Conservation (phyloP, 75 land plant species). For the Ceratopteris richardii region DNA sequence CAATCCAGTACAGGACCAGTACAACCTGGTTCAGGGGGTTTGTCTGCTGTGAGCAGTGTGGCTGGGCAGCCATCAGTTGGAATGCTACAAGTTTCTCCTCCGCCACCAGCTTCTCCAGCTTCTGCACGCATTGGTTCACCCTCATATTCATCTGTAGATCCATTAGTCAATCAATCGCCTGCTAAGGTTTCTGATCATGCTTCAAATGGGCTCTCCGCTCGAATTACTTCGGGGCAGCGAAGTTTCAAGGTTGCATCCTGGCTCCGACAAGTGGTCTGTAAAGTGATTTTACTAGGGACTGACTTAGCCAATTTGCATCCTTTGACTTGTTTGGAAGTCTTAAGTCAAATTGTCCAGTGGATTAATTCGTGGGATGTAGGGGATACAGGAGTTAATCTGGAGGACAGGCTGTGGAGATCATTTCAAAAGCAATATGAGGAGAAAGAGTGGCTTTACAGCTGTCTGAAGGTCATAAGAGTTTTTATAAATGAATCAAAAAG, state of each 20-base stretch:
- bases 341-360: conserved; percentile 77
- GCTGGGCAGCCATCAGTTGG: conserved; percentile 21
- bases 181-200: conserved; percentile 41
- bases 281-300: conserved; percentile 58
- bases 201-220: conserved; percentile 12
- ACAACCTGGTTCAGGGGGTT: conserved; percentile 10
- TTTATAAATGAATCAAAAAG: conserved; percentile 76
- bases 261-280: conserved; percentile 79
- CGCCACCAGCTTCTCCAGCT: conserved; percentile 70
- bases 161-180: conserved; percentile 44
- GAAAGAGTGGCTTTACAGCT: conserved; percentile 66
- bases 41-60: conserved; percentile 19
- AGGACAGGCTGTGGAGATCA: conserved; percentile 28
- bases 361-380: conserved; percentile 61
- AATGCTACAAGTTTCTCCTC: conserved; percentile 25
- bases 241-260: conserved; percentile 26
- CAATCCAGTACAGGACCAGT: neutral
- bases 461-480: conserved; percentile 82
- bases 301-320: conserved; percentile 71
- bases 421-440: conserved; percentile 44
- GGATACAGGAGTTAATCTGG: conserved; percentile 36
- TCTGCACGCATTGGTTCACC: conserved; percentile 71
- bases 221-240: conserved; percentile 7
- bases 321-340: conserved; percentile 63
- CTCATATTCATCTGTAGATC: conserved; percentile 49